A percentile compares a stretch with the other conserved stretches of the same genome.
These are phyloP conservation scores for Fusarium nelsonii DNA, from an alignment of 2,329 filamentous ascomycete genomes.

Conservation along the genomic window DNA sequence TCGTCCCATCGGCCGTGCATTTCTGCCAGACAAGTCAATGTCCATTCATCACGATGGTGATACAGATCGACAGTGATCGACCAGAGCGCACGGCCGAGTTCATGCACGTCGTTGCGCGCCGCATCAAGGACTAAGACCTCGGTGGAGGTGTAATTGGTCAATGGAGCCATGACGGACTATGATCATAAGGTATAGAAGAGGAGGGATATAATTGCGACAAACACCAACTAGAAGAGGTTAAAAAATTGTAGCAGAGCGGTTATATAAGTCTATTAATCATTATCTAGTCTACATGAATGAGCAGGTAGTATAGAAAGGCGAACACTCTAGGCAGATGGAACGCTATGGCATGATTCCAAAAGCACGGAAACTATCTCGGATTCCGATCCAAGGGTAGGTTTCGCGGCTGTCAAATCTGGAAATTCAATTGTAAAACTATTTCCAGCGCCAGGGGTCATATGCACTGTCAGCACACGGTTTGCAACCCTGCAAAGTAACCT, in stretches of 20 bases:
- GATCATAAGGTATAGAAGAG: neutral
- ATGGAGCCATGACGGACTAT: neutral
- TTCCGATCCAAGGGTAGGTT: neutral
- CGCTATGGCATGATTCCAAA: neutral
- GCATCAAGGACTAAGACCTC: neutral
- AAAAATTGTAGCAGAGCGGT: neutral
- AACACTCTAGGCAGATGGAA: no score
- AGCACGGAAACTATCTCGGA: neutral
- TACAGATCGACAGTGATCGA: slow-evolving; percentile 18
- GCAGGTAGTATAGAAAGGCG: no score
- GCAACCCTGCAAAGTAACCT: neutral
- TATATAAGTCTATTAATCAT: neutral
- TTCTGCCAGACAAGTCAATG: slow-evolving; percentile 17
- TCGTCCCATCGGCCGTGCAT: slow-evolving; percentile 5
- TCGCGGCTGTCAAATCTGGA: neutral
- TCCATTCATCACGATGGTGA: slow-evolving; percentile 22
- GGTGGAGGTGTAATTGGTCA: neutral
- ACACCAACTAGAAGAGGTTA: neutral
- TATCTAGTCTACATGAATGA: neutral
- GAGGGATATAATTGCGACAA: neutral
- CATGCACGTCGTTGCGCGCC: slow-evolving; percentile 7
- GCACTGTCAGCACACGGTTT: neutral
- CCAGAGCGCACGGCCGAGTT: slow-evolving; percentile 21
- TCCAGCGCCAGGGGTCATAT: neutral
- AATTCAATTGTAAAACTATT: neutral